Conservation (phyloP, 2,329 filamentous ascomycete genomes). For the Cryphonectria naterciae region DNA sequence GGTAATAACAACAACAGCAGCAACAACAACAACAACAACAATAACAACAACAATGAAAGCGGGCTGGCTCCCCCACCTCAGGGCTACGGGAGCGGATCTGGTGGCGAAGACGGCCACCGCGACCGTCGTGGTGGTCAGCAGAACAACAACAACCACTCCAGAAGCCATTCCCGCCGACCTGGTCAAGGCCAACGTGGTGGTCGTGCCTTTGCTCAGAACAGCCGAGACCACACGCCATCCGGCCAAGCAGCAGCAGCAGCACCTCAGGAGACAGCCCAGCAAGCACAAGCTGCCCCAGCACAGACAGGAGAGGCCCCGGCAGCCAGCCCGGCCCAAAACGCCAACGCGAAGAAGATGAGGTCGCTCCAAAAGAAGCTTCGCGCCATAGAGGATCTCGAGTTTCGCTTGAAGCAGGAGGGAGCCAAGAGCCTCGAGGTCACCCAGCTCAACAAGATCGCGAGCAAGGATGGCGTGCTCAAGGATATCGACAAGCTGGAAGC, state of each 20-base stretch:
- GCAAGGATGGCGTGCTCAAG: conserved; percentile 80
- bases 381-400: conserved; percentile 97
- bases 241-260: conserved; percentile 34
- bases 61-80: conserved; percentile 53
- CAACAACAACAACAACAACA: conserved; percentile 35
- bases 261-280: conserved; percentile 36
- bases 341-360: conserved; percentile 93
- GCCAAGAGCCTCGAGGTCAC: conserved; percentile 97
- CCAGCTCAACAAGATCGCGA: conserved; percentile 97
- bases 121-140: conserved; percentile 61
- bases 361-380: conserved; percentile 96
- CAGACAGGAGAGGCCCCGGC: conserved; percentile 49
- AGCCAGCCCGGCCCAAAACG: conserved; percentile 52
- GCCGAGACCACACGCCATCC: conserved; percentile 35
- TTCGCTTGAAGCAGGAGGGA: conserved; percentile 70
- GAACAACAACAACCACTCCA: conserved; percentile 42
- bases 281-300: conserved; percentile 7
- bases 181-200: conserved; percentile 52
- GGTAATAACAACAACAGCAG: conserved; percentile 35
- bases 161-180: conserved; percentile 58
- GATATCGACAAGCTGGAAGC: conserved; percentile 50
- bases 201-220: conserved; percentile 50
- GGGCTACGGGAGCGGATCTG: conserved; percentile 46
- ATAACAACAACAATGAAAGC: conserved; percentile 46
- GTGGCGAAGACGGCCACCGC: conserved; percentile 64